Base-by-base conservation (phyloP, 805 yeast genomes). In the Cyberlindnera maclurae region DNA sequence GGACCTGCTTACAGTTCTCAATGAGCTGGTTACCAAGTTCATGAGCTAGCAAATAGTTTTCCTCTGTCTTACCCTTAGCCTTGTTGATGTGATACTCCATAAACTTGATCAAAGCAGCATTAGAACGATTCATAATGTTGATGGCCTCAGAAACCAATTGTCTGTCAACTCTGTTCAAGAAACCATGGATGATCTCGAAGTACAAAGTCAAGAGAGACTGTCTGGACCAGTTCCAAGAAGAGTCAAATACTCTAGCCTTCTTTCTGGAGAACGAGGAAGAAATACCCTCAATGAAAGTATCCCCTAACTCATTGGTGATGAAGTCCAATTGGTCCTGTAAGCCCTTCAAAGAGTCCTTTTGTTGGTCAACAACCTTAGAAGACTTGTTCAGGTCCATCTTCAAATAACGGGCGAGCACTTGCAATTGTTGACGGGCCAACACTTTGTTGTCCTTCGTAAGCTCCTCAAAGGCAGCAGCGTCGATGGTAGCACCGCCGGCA, bases 191-290 rank as follows among this genome's bases (percentile, higher is more conserved):
- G 55, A 93, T 88, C 65, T 93, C 97, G 60, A 77, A 93, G 68
- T 85, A 93, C 86, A 93, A 82, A 36, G 88, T 77, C 52, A 93
- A 70, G 44, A 93, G 84, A 62, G 93, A 96, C 71, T 93, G 98
- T 65, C 97, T 85, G 34, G 97, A 97, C 98, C 98, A 93, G 66
- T 94, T 94, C 98, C 98, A 93, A 66, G 89, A 88, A 16, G 97
- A 88, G 66, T 93, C 97, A 64, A 90, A 93, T 39, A 82, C 79
- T 70, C 98, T 84, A 22, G 97, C 95, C 71, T 93, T 93, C 67
- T 84, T 75, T 45, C 90, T 73, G 26, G 96, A 84, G 68, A 93
- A 93, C 4, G 82, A 78, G 31, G 97, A 96, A 50, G 79, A 71
- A 54, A 93, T 82, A 60, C 98, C 97, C 42, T 79, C 75, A 36